Evolutionary conservation across 192 early-diverging fungal species (phyloP), one percentile per base, ranked within the genome.

Genomic region (Lobosporangium transversale): DNA sequence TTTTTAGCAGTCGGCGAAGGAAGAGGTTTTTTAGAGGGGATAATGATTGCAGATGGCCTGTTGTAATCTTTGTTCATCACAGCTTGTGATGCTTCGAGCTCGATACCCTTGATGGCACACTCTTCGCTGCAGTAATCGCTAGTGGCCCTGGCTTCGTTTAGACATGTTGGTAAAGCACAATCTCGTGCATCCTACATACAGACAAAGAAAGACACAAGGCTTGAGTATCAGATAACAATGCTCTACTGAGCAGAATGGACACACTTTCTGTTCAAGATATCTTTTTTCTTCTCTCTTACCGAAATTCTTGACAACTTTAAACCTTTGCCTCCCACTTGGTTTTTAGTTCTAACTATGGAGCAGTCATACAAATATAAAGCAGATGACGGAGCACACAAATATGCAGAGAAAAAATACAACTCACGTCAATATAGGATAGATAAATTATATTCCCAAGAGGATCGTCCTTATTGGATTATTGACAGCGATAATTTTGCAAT

Each of bases 91-190:
- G 75, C 67, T 18, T 70, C 75, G 30, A 78, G 68, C 44, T 81
- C 81, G 51, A 71, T 74, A 52, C 78, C 81, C 48, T 79, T 82
- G 44, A 81, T 66, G 35, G 69, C 68, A 42, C 82, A 84, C 9
- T 71, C 60, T 32, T 84, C 80, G 44, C 82, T 81, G 43, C 82
- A 84, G 47, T 81, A 84, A 45, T 58, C 68, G 35, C 60, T 70
- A n/a, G 69, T 75, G 12, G 70, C 57, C 33, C 81, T 57, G 3
- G 81, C 81, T 42, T 68, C 58, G 36, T 80, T 76, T 27, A 58
- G 48, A 57, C 81, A 83, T 4, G 71, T 69, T 29, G 80, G 78
- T 17, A 70, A 35, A 3, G 63, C 66, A 29, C 81, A 83, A 33
- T 83, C 65, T 49, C 70, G 21, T 57, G 63, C 59, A 44, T 76